phyloP scores from a whole-genome alignment of 2,329 filamentous ascomycete genomes.

The Septoria linicola region DNA sequence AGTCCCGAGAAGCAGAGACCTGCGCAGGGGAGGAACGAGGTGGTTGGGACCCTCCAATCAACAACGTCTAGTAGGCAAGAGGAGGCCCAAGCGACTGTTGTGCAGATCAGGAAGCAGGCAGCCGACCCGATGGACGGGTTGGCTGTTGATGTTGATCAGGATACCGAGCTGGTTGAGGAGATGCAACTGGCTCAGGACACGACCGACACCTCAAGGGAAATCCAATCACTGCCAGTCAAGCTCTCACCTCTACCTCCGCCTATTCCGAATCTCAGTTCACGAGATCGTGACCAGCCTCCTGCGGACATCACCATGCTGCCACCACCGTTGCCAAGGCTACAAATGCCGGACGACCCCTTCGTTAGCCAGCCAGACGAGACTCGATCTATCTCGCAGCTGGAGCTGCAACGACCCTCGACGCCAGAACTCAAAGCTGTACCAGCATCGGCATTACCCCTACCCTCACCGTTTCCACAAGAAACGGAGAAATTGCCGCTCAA shows the following conservation, averaged over 20 bases:
- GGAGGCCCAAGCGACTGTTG: not conserved
- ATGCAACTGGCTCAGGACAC: not conserved
- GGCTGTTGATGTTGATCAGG: no score
- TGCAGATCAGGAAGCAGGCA: not conserved
- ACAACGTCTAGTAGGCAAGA: not conserved
- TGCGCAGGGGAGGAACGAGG: conserved; percentile 1
- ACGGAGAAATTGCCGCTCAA: conserved; percentile 8
- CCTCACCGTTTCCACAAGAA: conserved; percentile 37
- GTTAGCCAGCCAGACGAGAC: not conserved
- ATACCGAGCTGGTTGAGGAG: no score
- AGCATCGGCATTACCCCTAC: conserved; percentile 34
- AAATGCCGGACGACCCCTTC: conserved; percentile 20
- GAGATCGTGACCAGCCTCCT: not conserved
- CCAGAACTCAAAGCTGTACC: conserved; percentile 35
- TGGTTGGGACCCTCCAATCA: not conserved
- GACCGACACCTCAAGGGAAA: not conserved
- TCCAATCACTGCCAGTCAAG: conserved; percentile 3
- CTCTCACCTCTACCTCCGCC: conserved; percentile 7
- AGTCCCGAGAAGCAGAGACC: conserved; percentile 60
- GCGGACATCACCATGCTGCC: conserved; percentile 28
- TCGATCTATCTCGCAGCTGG: not conserved
- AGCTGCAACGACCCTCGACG: conserved; percentile 28
- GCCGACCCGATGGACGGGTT: not conserved
- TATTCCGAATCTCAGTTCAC: not conserved
- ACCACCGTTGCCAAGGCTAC: conserved; percentile 30